Evolutionary conservation across 495 filamentous ascomycete genomes (phyloP).

Genomic region (Penicillium dipodomyicola): DNA sequence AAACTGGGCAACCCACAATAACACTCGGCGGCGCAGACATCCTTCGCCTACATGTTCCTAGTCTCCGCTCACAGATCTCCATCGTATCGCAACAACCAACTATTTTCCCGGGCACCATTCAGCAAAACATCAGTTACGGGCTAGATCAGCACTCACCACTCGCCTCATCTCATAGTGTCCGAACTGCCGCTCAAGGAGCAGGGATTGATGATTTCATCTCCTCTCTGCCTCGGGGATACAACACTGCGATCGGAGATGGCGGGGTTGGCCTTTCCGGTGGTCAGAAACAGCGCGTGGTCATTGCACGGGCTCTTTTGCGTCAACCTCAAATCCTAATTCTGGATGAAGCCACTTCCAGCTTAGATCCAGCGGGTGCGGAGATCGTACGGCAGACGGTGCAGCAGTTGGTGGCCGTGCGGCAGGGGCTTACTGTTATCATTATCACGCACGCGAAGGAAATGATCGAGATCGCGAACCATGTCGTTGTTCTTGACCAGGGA

Average conservation of each 20-base stretch:
- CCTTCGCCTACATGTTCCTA: constrained; percentile 53
- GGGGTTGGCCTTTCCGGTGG: constrained; percentile 75
- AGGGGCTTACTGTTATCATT: constrained; percentile 55
- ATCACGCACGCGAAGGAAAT: constrained; percentile 80
- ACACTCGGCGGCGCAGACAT: constrained; percentile 58
- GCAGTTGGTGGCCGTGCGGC: constrained; percentile 34
- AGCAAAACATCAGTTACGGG: constrained; percentile 80
- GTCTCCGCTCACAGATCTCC: constrained; percentile 65
- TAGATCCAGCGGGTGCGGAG: constrained; percentile 70
- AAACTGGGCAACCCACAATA: constrained; percentile 35
- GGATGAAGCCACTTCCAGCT: constrained; percentile 81
- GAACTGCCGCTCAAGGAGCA: constrained; percentile 61
- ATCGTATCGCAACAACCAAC: constrained; percentile 75
- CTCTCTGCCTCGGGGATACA: constrained; percentile 70
- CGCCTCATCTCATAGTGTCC: constrained; percentile 39
- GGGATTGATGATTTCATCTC: constrained; percentile 79
- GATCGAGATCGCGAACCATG: constrained; percentile 72
- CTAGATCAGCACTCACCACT: constrained; percentile 46
- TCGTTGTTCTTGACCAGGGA: constrained; percentile 70
- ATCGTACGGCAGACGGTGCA: constrained; percentile 63
- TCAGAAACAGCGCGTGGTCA: constrained; percentile 77
- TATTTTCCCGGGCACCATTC: constrained; percentile 72
- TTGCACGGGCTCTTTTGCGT: constrained; percentile 75
- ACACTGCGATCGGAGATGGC: constrained; percentile 74
- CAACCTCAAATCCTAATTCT: constrained; percentile 70